A percentile compares a stretch with the other conserved stretches of the same genome.
Evolutionary conservation across 2,329 filamentous ascomycete genomes (phyloP).

Genomic region (Venturia pyrina): DNA sequence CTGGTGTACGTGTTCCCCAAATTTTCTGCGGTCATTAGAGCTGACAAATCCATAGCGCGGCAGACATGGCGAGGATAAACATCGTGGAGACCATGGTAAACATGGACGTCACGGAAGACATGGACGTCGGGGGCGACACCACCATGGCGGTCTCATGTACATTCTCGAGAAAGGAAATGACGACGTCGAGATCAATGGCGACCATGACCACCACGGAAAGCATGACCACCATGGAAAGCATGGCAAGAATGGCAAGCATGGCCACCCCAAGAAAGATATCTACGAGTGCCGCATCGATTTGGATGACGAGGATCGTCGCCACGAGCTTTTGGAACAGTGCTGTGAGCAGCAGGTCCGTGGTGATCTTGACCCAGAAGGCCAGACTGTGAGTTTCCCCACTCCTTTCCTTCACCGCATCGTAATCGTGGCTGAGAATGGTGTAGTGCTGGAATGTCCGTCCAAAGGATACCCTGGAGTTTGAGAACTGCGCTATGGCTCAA

Average conservation of each 20-base stretch:
- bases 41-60: background rate
- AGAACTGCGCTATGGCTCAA: conserved; percentile 1
- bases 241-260: no score
- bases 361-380: background rate
- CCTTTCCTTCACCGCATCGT: background rate
- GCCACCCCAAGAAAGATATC: background rate
- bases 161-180: background rate
- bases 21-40: background rate
- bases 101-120: background rate
- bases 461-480: background rate
- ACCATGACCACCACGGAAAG: background rate
- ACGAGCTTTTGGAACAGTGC: conserved; percentile 5
- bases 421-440: background rate
- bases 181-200: background rate
- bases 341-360: conserved; percentile 2
- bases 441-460: conserved; percentile 1
- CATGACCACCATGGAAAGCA: background rate
- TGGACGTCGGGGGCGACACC: background rate
- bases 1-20: background rate
- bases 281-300: conserved; percentile 8
- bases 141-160: background rate
- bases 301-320: background rate
- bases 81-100: background rate
- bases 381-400: background rate
- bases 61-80: background rate